Percentiles rank a stretch among this genome's conserved stretches.
These are phyloP conservation scores for Daldinia decipiens DNA, from an alignment of 495 filamentous ascomycete species.

Conservation along the genomic window DNA sequence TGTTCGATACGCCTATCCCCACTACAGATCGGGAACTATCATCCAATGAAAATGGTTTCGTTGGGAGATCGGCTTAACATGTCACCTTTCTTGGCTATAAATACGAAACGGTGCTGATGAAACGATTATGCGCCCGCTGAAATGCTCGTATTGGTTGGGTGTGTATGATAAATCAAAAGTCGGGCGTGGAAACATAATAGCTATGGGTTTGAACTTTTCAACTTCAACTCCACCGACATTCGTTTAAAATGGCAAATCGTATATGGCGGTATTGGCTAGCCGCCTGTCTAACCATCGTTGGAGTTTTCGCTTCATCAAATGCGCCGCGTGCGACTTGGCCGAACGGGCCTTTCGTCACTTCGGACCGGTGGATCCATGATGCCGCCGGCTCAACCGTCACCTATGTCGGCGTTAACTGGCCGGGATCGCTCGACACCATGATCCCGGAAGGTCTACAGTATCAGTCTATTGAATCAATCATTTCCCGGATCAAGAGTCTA, in stretches of 20 bases:
- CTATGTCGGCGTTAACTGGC: constrained; percentile 67
- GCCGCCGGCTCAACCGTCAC: constrained; percentile 57
- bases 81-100: constrained; percentile 26
- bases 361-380: constrained; percentile 62
- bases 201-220: constrained; percentile 16
- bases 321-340: constrained; percentile 45
- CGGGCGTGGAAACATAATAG: not conserved
- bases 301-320: constrained; percentile 25
- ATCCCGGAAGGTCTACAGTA: constrained; percentile 69
- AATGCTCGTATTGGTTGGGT: constrained; percentile 1
- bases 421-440: constrained; percentile 64
- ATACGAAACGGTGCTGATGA: constrained; percentile 31
- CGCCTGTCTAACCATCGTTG: constrained; percentile 10
- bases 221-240: constrained; percentile 21
- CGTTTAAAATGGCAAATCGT: constrained; percentile 26
- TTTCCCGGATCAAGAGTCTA: constrained; percentile 59
- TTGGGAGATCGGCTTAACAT: constrained; percentile 26
- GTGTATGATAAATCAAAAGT: constrained; percentile 9
- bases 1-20: constrained; percentile 18
- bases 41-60: constrained; percentile 26
- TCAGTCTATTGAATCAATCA: constrained; percentile 59
- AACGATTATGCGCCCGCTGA: constrained; percentile 33
- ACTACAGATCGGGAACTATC: constrained; percentile 16
- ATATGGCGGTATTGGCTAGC: constrained; percentile 23
- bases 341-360: constrained; percentile 50